Percentiles rank a stretch among this genome's conserved stretches.
Conservation (phyloP, 345 rosid genomes). For the Acer negundo region DNA sequence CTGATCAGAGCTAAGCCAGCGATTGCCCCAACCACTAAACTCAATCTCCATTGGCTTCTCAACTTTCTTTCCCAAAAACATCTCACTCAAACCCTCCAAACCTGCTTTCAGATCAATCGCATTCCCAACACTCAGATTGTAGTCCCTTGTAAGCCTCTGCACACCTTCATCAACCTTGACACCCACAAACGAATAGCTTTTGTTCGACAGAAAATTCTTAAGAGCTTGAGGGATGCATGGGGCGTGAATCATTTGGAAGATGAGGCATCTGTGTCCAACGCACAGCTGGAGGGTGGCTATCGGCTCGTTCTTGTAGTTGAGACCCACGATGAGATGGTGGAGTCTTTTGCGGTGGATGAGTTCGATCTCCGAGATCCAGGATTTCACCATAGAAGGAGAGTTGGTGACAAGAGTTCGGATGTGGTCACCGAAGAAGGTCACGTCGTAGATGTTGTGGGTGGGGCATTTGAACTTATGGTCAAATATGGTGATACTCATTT, state of each 20-base stretch:
- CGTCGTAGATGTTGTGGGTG: conserved; percentile 47
- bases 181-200: conserved; percentile 34
- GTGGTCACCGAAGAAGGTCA: conserved; percentile 32
- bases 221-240: conserved; percentile 35
- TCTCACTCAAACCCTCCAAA: conserved; percentile 31
- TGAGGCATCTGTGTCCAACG: conserved; percentile 33
- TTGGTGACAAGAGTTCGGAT: conserved; percentile 40
- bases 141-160: conserved; percentile 37
- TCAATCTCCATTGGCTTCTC: conserved; percentile 34
- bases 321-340: conserved; percentile 34
- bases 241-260: conserved; percentile 43
- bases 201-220: conserved; percentile 25
- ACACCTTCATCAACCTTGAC: conserved; percentile 35
- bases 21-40: conserved; percentile 41
- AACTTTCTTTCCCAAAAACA: conserved; percentile 34
- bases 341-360: conserved; percentile 4
- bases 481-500: conserved; percentile 27
- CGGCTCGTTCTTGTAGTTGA: conserved; percentile 24
- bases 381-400: conserved; percentile 30
- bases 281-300: conserved; percentile 47
- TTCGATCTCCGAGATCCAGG: conserved; percentile 32
- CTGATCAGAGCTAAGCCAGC: conserved; percentile 38
- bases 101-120: conserved; percentile 39
- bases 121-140: conserved; percentile 32
- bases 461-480: conserved; percentile 30